Evolutionary conservation across 208 protist genomes (phyloP).

Genomic region (Trypanosoma lewisi): DNA sequence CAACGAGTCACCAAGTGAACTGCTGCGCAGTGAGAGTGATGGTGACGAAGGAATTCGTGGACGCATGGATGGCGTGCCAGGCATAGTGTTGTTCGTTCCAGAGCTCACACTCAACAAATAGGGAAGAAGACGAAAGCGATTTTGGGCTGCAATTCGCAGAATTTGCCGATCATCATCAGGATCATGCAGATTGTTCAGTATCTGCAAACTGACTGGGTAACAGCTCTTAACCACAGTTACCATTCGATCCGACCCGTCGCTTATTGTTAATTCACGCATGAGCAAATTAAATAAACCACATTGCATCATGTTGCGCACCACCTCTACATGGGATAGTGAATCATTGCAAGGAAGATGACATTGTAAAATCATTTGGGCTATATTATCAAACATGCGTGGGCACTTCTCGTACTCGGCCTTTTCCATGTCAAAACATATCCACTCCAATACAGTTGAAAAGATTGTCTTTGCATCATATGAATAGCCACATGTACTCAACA

Average conservation of each 20-base stretch:
- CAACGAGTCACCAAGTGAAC: conserved; percentile 56
- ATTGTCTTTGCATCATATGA: conserved; percentile 33
- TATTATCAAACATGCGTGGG: conserved; percentile 81
- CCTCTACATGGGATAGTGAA: conserved; percentile 37
- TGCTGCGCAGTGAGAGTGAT: conserved; percentile 42
- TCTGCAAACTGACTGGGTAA: conserved; percentile 32
- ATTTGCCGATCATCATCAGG: conserved; percentile 32
- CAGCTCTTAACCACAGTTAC: conserved; percentile 64
- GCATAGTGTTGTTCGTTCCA: conserved; percentile 40
- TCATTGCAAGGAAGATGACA: conserved; percentile 49
- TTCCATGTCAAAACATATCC: conserved; percentile 82
- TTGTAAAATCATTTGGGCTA: conserved; percentile 71
- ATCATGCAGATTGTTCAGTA: conserved; percentile 42
- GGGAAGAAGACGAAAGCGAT: conserved; percentile 67
- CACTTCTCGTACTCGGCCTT: conserved; percentile 68
- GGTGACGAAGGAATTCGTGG: conserved; percentile 38
- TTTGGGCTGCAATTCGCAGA: conserved; percentile 53
- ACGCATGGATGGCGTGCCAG: conserved; percentile 32
- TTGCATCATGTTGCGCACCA: conserved; percentile 61
- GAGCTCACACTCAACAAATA: conserved; percentile 70
- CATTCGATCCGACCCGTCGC: conserved; percentile 59
- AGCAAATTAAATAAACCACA: conserved; percentile 75
- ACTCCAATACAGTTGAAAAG: conserved; percentile 62
- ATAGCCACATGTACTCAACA: conserved; percentile 46
- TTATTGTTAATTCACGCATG: conserved; percentile 56